Conservation (phyloP, 768 basidiomycete species). For the Mycena amicta region DNA sequence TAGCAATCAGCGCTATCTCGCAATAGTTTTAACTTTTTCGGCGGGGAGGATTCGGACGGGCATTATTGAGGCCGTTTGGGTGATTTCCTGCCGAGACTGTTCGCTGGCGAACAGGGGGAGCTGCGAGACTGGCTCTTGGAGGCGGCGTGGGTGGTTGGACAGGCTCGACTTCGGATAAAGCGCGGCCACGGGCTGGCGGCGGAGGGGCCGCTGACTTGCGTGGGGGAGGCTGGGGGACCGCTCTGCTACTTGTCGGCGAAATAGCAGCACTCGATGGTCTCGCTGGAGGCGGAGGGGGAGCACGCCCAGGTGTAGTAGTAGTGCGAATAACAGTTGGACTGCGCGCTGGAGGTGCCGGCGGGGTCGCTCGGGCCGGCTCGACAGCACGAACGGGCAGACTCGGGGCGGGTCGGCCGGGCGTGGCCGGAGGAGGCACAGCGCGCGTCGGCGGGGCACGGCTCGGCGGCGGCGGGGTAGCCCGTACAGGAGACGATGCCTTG, state of each 20-base stretch:
- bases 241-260: conserved; percentile 31
- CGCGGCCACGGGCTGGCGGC: conserved; percentile 41
- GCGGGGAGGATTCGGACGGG: conserved; percentile 37
- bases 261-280: conserved; percentile 40
- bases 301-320: conserved; percentile 38
- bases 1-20: no score
- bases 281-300: conserved; percentile 49
- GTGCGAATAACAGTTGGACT: conserved; percentile 34
- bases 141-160: conserved; percentile 35
- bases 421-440: conserved; percentile 36
- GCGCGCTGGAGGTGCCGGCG: not conserved
- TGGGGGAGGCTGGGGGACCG: conserved; percentile 46
- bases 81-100: conserved; percentile 27
- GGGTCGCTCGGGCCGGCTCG: conserved; percentile 1
- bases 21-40: conserved; percentile 63
- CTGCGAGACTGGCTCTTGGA: conserved; percentile 30
- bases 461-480: conserved; percentile 40
- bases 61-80: conserved; percentile 16
- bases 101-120: conserved; percentile 23
- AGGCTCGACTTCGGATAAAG: conserved; percentile 47
- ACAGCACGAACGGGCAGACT: conserved; percentile 35
- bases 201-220: conserved; percentile 31
- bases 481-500: conserved; percentile 37
- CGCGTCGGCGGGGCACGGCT: conserved; percentile 31
- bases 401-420: conserved; percentile 22